phyloP scores from a whole-genome alignment of 352 stramenopile genomes.

The Phytophthora meadii region DNA sequence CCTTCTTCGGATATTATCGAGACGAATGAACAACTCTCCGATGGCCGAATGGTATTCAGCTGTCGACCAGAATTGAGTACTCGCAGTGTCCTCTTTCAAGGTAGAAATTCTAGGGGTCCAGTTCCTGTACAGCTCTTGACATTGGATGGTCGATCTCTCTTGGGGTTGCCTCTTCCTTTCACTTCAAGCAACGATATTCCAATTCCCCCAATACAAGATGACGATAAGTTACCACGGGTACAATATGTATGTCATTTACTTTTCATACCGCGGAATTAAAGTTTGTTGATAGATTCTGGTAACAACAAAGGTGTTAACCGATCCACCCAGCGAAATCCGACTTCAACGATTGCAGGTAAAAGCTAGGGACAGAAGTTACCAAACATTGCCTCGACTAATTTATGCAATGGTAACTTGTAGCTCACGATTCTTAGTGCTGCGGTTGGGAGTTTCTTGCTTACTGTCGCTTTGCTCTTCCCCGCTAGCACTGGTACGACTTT shows the following conservation, averaged over 20 bases:
- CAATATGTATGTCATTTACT: not conserved
- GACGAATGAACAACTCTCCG: constrained; percentile 6
- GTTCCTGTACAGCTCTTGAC: constrained; percentile 59
- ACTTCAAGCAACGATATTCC: constrained; percentile 1
- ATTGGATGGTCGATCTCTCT: constrained; percentile 48
- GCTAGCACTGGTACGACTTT: constrained; percentile 30
- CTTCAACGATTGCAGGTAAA: constrained; percentile 47
- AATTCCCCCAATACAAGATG: constrained; percentile 12
- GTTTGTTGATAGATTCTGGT: constrained; percentile 41
- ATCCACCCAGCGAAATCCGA: constrained; percentile 38
- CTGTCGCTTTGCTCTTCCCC: constrained; percentile 37
- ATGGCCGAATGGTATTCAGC: constrained; percentile 55
- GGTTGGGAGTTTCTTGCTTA: constrained; percentile 33
- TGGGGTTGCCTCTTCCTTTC: constrained; percentile 42
- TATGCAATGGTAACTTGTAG: constrained; percentile 1
- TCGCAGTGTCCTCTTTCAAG: constrained; percentile 51
- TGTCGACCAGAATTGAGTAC: constrained; percentile 53
- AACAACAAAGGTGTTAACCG: constrained; percentile 44
- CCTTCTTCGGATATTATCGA: constrained; percentile 15
- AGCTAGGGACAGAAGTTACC: not conserved
- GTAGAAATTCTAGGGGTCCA: constrained; percentile 10
- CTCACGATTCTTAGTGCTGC: constrained; percentile 10
- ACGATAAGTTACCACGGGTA: constrained; percentile 30
- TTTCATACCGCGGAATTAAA: not conserved
- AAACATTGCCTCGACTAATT: not conserved